A percentile compares a stretch with the other conserved stretches of the same genome.
Conservation (phyloP, 2,329 filamentous ascomycete genomes). For the Mycogone perniciosa region DNA sequence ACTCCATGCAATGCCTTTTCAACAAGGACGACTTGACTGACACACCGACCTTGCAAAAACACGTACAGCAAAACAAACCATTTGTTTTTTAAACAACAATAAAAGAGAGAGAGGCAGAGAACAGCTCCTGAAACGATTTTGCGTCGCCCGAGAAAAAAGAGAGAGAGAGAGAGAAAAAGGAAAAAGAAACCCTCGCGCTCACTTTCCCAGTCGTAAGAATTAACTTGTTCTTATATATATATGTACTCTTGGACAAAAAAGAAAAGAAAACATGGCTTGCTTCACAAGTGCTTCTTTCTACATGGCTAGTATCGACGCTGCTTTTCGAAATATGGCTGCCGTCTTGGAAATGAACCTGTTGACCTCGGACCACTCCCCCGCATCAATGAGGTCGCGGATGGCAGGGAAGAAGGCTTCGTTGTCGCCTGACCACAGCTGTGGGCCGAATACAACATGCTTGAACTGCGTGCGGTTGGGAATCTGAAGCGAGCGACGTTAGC, state of each 20-base stretch:
- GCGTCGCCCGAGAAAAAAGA: neutral
- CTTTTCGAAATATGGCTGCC: conserved; percentile 58
- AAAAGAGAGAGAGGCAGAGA: conserved; percentile 6
- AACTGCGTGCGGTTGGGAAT: conserved; percentile 85
- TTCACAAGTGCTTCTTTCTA: conserved; percentile 12
- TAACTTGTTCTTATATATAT: neutral
- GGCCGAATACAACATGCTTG: conserved; percentile 87
- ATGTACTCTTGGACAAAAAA: neutral
- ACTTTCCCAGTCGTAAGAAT: neutral
- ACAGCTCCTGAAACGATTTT: neutral
- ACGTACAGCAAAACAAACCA: conserved; percentile 2
- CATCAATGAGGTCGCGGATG: conserved; percentile 74
- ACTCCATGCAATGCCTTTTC: conserved; percentile 30
- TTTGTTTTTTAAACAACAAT: conserved; percentile 6
- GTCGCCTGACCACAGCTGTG: conserved; percentile 60
- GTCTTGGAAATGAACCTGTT: conserved; percentile 65
- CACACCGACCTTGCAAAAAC: neutral
- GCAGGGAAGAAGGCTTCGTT: conserved; percentile 50
- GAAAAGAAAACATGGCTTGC: neutral
- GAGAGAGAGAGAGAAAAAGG: conserved; percentile 16
- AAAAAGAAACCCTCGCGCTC: neutral
- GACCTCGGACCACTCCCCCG: conserved; percentile 62
- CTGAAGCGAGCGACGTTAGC: conserved; percentile 33
- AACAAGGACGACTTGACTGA: too few species aligned
- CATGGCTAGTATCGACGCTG: conserved; percentile 37